phyloP scores from a whole-genome alignment of 2,329 filamentous ascomycete genomes.

The Neofusicoccum laricinum region DNA sequence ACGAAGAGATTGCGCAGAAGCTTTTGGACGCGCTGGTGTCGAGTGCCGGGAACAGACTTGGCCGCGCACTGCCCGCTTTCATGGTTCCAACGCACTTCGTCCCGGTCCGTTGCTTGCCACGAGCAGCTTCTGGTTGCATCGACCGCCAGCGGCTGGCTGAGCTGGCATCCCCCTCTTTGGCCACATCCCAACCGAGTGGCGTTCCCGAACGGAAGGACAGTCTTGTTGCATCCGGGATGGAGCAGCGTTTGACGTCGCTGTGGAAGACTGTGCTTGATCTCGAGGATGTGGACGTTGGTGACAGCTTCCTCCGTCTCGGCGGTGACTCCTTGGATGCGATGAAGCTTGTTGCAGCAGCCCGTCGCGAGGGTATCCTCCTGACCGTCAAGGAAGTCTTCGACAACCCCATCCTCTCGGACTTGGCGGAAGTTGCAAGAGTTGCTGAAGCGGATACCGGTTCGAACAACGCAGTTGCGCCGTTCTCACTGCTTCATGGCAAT shows the following conservation, averaged over 20 bases:
- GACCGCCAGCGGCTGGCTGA: not conserved
- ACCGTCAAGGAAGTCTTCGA: constrained; percentile 58
- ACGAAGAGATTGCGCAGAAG: not conserved
- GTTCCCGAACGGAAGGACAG: constrained; percentile 20
- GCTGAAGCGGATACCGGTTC: not conserved
- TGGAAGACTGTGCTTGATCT: constrained; percentile 27
- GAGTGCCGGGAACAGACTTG: constrained; percentile 26
- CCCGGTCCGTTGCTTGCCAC: constrained; percentile 39
- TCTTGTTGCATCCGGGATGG: constrained; percentile 24
- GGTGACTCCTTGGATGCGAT: constrained; percentile 49
- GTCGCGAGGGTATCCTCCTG: constrained; percentile 48
- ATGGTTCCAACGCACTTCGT: constrained; percentile 35
- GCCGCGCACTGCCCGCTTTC: constrained; percentile 29
- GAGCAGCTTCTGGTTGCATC: constrained; percentile 25
- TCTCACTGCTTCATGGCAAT: not conserved
- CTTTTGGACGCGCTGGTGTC: not conserved
- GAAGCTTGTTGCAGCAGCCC: constrained; percentile 53
- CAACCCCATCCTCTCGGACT: constrained; percentile 42
- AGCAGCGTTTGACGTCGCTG: constrained; percentile 25
- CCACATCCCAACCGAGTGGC: constrained; percentile 19
- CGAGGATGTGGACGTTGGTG: constrained; percentile 34
- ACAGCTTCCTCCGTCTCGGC: constrained; percentile 46
- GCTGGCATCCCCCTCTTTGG: not conserved
- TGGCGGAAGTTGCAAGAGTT: constrained; percentile 40
- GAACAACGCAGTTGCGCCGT: not conserved